A percentile compares a stretch with the other conserved stretches of the same genome.
phyloP scores from a whole-genome alignment of 345 rosid genomes.

The Populus nigra region DNA sequence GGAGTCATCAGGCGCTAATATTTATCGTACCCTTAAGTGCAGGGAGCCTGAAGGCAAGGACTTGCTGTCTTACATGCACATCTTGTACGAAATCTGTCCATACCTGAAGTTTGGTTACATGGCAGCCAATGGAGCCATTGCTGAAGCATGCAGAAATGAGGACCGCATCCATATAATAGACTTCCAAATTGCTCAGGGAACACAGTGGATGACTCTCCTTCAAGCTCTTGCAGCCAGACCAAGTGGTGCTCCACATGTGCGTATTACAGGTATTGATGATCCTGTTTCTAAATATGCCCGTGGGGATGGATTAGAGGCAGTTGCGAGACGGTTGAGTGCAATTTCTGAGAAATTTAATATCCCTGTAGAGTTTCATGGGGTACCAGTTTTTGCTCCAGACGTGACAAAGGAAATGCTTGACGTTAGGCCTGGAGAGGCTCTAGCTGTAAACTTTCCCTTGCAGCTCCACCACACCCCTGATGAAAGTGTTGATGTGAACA shows the following conservation, averaged over 20 bases:
- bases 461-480: constrained; percentile 76
- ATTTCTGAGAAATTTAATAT: constrained; percentile 55
- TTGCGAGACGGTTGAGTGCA: constrained; percentile 40
- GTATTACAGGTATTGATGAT: constrained; percentile 72
- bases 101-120: constrained; percentile 73
- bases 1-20: constrained; percentile 46
- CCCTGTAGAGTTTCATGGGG: constrained; percentile 51
- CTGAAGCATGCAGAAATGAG: constrained; percentile 67
- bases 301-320: constrained; percentile 52
- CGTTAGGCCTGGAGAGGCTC: constrained; percentile 62
- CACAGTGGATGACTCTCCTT: constrained; percentile 70
- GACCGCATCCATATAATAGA: constrained; percentile 61
- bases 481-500: constrained; percentile 63
- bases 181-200: constrained; percentile 65
- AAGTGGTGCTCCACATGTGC: constrained; percentile 60
- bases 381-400: constrained; percentile 53
- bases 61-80: constrained; percentile 57
- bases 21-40: constrained; percentile 48
- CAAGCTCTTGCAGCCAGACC: constrained; percentile 71
- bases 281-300: constrained; percentile 49
- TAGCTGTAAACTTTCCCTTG: constrained; percentile 63
- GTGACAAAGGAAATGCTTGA: constrained; percentile 58
- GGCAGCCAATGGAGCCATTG: constrained; percentile 81
- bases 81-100: constrained; percentile 69
- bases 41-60: constrained; percentile 63